A percentile compares a stretch with the other conserved stretches of the same genome.
Evolutionary conservation across 164 flowering plant genomes (phyloP).

Genomic region (Brasenia schreberi): DNA sequence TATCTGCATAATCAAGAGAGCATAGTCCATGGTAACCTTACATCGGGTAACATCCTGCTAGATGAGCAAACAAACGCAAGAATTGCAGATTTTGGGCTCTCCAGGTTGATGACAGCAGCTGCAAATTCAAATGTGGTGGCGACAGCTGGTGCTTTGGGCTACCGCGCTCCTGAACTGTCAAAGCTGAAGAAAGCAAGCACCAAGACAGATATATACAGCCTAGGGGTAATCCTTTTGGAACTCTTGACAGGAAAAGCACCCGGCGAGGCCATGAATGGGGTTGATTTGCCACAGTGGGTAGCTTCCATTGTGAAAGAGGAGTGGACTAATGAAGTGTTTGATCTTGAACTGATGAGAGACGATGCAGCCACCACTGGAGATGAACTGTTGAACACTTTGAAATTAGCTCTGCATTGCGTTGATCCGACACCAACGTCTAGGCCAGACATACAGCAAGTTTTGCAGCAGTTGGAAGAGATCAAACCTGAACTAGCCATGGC

Average conservation of each 20-base stretch:
- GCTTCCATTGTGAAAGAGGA: conserved; percentile 92
- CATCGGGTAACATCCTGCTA: conserved; percentile 69
- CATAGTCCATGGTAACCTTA: conserved; percentile 75
- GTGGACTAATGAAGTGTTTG: conserved; percentile 97
- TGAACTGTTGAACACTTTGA: conserved; percentile 74
- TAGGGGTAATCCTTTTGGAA: conserved; percentile 88
- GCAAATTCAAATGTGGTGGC: conserved; percentile 60
- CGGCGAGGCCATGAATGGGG: conserved; percentile 48
- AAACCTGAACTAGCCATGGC: conserved; percentile 39
- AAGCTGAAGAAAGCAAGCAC: conserved; percentile 60
- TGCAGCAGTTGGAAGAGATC: conserved; percentile 69
- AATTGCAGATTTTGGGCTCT: conserved; percentile 79
- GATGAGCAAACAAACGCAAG: conserved; percentile 56
- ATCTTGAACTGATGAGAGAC: conserved; percentile 78
- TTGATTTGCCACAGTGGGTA: conserved; percentile 95
- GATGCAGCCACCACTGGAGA: conserved; percentile 35
- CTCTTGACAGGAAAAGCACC: conserved; percentile 94
- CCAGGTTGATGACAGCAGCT: conserved; percentile 60
- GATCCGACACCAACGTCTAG: conserved; percentile 71
- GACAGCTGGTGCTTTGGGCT: conserved; percentile 75
- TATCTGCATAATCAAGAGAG: conserved; percentile 61
- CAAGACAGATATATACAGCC: conserved; percentile 83
- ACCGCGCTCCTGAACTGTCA: conserved; percentile 86
- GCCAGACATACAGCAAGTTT: conserved; percentile 64
- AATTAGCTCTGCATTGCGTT: conserved; percentile 82